Base-by-base conservation (phyloP, 768 basidiomycete species). In the Clitopilus passeckerianus region DNA sequence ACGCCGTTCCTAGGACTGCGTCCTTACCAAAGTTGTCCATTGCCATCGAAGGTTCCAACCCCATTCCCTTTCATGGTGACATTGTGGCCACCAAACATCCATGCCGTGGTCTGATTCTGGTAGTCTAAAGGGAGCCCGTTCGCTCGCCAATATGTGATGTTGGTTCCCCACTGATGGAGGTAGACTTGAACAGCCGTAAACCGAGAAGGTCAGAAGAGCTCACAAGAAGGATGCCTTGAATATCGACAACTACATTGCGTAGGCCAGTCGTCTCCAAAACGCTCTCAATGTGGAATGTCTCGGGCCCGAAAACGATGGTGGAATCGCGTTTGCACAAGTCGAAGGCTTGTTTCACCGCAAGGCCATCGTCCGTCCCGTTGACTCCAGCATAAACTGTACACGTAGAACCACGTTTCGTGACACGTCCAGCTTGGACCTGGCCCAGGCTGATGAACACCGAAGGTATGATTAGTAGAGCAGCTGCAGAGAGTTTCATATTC, bases 21-120 rank as follows among this genome's bases (percentile, higher is more conserved):
- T 61, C 52, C 18, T 15, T 23, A 73, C 77, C 77, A 78, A 1
- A 72, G 65, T 57, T 77, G 75, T 16, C 77, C 77, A 44, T 77
- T 76, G 6, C 76, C 76, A 58, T 75, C 72, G 53, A 78, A 73
- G 5, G 76, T 77, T 20, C 77, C 74, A 14, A 59, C 62, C 10
- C 68, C 74, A 59, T 73, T 65, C 1, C 74, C 74, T 24, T 66
- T 58, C 57, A 71, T 71, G 14, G 58, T 60, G 23, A 74, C 57
- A 27, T 64, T 66, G 53, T 68, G 61, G 0, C 77, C 77, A 18
- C 70, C 73, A 30, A 77, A 67, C 58, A 73, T 65, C 73, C 72
- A 76, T 4, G 72, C 76, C 6, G 74, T 68, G 24, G 67, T 71
- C 60, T 71, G 69, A 58, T 78, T 76, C 50, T 70, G 69, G 64